Evolutionary conservation across 2,329 filamentous ascomycete species (phyloP).

Genomic region (Aspergillus sp.): DNA sequence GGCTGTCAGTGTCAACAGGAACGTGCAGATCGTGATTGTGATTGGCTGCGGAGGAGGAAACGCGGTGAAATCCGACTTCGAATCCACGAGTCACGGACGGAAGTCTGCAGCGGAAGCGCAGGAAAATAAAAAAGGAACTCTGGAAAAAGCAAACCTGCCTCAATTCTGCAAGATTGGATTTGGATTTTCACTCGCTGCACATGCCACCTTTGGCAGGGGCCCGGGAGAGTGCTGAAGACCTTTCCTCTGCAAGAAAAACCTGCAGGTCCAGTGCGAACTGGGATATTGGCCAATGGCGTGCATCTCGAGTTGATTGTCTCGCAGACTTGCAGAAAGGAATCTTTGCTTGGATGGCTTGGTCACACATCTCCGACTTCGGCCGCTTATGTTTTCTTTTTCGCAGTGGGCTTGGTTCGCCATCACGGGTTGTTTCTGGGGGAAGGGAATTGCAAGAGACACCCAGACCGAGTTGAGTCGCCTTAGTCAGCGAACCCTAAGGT

Average conservation of each 20-base stretch:
- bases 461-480: neutral
- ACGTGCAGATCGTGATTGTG: neutral
- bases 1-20: constrained; percentile 3
- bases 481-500: neutral
- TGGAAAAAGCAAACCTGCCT: neutral
- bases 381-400: neutral
- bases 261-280: constrained; percentile 1
- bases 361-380: neutral
- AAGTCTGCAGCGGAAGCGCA: neutral
- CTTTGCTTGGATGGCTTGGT: neutral
- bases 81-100: neutral
- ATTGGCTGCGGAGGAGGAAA: neutral
- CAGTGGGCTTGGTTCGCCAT: neutral
- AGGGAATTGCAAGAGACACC: too few species aligned
- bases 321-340: neutral
- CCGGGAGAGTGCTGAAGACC: neutral
- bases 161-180: constrained; percentile 3
- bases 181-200: neutral
- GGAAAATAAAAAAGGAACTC: neutral
- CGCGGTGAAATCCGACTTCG: neutral
- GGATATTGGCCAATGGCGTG: neutral
- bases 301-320: neutral
- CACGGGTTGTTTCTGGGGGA: neutral
- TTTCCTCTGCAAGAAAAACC: neutral
- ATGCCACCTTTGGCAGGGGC: neutral